Base-by-base conservation (phyloP, 1,284 basidiomycete genomes). In the Ganoderma leucocontextum region DNA sequence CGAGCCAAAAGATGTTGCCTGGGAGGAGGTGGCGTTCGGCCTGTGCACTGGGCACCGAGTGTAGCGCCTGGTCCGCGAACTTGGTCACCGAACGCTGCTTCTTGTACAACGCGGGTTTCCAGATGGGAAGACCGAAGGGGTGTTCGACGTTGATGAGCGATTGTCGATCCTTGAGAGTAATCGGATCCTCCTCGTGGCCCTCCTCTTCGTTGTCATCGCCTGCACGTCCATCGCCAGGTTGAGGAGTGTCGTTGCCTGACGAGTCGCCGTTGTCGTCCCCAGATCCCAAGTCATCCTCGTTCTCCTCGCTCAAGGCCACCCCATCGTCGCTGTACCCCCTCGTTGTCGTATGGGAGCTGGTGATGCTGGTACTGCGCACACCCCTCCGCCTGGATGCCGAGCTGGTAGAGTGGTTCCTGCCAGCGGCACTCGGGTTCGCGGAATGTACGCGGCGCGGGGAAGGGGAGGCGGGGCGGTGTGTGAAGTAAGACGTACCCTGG, bases 71-170 rank as follows among this genome's bases (percentile, higher is more conserved):
- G 80, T 99, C 98, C 52, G 98, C 98, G 80, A 96, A 92, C 66
- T 97, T 93, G 55, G 97, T 98, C 73, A 99, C 95, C 1, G 97
- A 96, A 60, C 98, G 92, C 36, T 94, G 95, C 80, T 99, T 99
- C 82, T 98, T 97, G 89, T 99, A 99, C 64, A 99, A 82, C 0
- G 98, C 98, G 15, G 98, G 98, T 81, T 99, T 99, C 98, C 98
- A 99, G 78, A 99, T 99, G 58, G 96, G 98, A 73, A 99, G 87
- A 85, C 98, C 98, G 80, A 99, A 99, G 8, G 98, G 98, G 81
- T 99, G 98, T 79, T 98, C 96, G 78, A 98, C 96, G 82, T 99
- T 99, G 80, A 99, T 98, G 74, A 97, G 93, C 58, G 98, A 98
- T 80, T 99, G 98, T 38, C 98, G 91, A 75, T 99, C 97, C 81